Conservation (phyloP, 2,329 filamentous ascomycete genomes). For the Penicillium freii region DNA sequence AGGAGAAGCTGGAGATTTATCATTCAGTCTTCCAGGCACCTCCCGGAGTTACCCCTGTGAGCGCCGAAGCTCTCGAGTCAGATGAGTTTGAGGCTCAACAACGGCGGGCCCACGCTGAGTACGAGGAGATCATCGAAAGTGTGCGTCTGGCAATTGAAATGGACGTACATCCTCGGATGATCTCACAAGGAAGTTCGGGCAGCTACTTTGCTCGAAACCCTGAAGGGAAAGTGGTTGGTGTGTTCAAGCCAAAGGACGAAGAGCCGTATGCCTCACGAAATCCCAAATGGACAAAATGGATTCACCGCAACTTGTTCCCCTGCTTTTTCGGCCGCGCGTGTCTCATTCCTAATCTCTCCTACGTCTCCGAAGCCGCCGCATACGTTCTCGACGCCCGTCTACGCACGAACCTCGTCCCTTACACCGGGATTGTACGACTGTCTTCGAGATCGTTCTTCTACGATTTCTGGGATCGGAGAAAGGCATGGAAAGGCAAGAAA, state of each 20-base stretch:
- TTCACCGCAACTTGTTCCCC: conserved; percentile 94
- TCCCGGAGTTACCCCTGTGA: conserved; percentile 78
- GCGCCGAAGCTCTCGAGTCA: conserved; percentile 67
- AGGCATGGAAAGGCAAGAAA: conserved; percentile 83
- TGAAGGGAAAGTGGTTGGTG: conserved; percentile 90
- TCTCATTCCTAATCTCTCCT: conserved; percentile 94
- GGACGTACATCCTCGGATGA: conserved; percentile 90
- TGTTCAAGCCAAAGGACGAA: conserved; percentile 99
- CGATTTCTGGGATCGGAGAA: conserved; percentile 92
- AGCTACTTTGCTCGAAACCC: conserved; percentile 95
- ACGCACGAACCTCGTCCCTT: conserved; percentile 87
- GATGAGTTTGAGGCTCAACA: conserved; percentile 55
- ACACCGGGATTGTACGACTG: conserved; percentile 90
- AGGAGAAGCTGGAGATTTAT: conserved; percentile 90
- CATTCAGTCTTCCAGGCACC: conserved; percentile 95
- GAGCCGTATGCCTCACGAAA: conserved; percentile 96
- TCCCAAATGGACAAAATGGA: conserved; percentile 99
- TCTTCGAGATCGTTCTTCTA: conserved; percentile 98
- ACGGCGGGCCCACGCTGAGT: conserved; percentile 73
- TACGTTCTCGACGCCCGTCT: conserved; percentile 91
- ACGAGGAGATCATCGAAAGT: conserved; percentile 84
- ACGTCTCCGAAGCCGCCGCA: conserved; percentile 94
- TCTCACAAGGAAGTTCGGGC: conserved; percentile 93
- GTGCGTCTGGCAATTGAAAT: conserved; percentile 87
- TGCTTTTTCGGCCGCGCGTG: conserved; percentile 96